Evolutionary conservation across 2,329 filamentous ascomycete species (phyloP).

Genomic region (Penicillium psychrosexuale): DNA sequence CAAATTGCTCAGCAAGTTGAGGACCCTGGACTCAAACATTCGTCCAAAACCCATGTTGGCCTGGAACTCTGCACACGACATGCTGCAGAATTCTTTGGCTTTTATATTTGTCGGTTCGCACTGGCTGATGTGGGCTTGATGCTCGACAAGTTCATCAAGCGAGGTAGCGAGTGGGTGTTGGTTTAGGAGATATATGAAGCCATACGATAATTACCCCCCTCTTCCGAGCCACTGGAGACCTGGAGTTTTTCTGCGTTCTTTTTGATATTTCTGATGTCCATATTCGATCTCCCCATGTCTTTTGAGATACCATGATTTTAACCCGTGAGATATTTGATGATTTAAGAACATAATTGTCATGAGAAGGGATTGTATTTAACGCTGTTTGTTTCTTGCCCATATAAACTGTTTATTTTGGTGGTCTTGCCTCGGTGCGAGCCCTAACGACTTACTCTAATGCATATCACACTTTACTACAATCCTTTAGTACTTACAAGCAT

Average conservation of each 20-base stretch:
- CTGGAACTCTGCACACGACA: constrained; percentile 90
- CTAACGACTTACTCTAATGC: not conserved
- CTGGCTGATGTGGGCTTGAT: constrained; percentile 77
- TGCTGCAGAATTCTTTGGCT: constrained; percentile 95
- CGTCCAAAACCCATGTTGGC: constrained; percentile 90
- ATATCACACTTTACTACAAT: not conserved
- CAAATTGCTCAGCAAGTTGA: constrained; percentile 95
- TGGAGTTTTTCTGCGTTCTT: not conserved
- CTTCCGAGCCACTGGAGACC: not conserved
- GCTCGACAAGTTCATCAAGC: constrained; percentile 95
- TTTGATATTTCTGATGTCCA: constrained; percentile 23
- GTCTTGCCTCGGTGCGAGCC: not conserved
- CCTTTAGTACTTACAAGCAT: not conserved
- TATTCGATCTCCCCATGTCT: constrained; percentile 18
- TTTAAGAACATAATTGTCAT: constrained; percentile 25
- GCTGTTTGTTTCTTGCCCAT: constrained; percentile 7
- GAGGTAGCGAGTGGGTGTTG: constrained; percentile 90
- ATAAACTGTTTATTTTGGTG: not conserved
- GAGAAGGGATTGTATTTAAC: constrained; percentile 17
- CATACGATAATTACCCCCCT: not conserved
- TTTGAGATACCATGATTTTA: constrained; percentile 28
- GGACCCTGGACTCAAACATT: constrained; percentile 86
- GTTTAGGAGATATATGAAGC: constrained; percentile 37
- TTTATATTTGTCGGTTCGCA: constrained; percentile 95
- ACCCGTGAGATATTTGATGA: constrained; percentile 18